These are phyloP conservation scores for Gossypium raimondii DNA, from an alignment of 345 rosid genomes.

Conservation along the genomic window DNA sequence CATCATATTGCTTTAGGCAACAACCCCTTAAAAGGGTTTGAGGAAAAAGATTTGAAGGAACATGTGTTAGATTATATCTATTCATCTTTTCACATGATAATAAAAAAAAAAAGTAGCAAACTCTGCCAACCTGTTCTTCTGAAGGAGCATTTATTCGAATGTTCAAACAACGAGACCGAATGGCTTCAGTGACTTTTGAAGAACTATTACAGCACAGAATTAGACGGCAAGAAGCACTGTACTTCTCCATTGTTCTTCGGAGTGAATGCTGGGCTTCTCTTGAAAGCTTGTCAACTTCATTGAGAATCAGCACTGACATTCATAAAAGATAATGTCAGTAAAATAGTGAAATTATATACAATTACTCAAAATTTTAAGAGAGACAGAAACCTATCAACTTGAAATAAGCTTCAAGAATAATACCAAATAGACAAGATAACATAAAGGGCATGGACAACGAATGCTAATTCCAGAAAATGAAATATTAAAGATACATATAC, in stretches of 20 bases:
- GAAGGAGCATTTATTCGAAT: slow-evolving; percentile 79
- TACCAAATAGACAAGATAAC: slow-evolving; percentile 14
- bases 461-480: slow-evolving; percentile 1
- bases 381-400: not conserved
- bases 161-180: slow-evolving; percentile 92
- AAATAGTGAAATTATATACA: not conserved
- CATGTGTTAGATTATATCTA: not conserved
- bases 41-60: not conserved
- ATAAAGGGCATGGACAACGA: not conserved
- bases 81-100: not conserved
- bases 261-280: slow-evolving; percentile 99
- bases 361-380: not conserved
- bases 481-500: not conserved
- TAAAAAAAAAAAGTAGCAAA: not conserved
- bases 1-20: not conserved
- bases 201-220: slow-evolving; percentile 95
- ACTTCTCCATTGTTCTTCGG: slow-evolving; percentile 98
- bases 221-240: slow-evolving; percentile 82
- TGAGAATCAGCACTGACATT: slow-evolving; percentile 72
- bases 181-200: slow-evolving; percentile 93
- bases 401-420: slow-evolving; percentile 16
- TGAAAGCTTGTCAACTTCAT: slow-evolving; percentile 98
- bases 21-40: not conserved
- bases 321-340: slow-evolving; percentile 14
- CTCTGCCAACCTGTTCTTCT: slow-evolving; percentile 68